Evolutionary conservation across 1,284 basidiomycete genomes (phyloP).

Genomic region (Moniliophthora roreri): DNA sequence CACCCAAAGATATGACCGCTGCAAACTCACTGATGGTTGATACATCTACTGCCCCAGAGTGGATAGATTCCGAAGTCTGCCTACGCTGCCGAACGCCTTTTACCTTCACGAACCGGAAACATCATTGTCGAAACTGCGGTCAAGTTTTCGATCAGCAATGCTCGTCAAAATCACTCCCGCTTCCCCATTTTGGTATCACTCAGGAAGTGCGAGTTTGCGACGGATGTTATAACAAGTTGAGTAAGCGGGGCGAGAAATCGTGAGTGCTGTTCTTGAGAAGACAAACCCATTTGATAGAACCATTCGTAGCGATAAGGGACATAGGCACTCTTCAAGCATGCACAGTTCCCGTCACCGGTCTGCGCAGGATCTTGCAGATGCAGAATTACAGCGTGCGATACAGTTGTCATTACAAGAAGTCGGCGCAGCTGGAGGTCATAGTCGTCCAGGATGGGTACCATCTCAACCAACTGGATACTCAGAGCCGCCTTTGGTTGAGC

Average conservation of each 20-base stretch:
- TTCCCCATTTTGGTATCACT: conserved; percentile 93
- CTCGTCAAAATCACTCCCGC: conserved; percentile 80
- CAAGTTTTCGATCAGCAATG: conserved; percentile 96
- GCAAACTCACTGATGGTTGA: conserved; percentile 83
- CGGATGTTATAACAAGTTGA: conserved; percentile 78
- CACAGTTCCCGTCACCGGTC: conserved; percentile 49
- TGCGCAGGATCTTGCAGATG: conserved; percentile 74
- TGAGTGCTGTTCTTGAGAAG: conserved; percentile 36
- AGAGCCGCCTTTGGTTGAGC: conserved; percentile 74
- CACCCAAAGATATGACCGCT: conserved; percentile 71
- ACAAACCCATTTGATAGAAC: background rate
- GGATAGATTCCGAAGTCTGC: conserved; percentile 96
- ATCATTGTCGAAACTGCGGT: conserved; percentile 98
- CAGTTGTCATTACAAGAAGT: conserved; percentile 86
- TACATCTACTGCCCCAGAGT: conserved; percentile 88
- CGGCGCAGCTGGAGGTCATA: conserved; percentile 47
- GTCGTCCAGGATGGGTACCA: conserved; percentile 67
- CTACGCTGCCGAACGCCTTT: conserved; percentile 91
- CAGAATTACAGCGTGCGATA: conserved; percentile 92
- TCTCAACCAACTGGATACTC: conserved; percentile 61
- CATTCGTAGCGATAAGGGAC: conserved; percentile 21
- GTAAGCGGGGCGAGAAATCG: conserved; percentile 55
- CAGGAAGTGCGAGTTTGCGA: conserved; percentile 97
- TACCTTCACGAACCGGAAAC: conserved; percentile 95
- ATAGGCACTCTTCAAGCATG: conserved; percentile 51